Percentiles rank a stretch among this genome's conserved stretches.
These are phyloP conservation scores for Aspergillus ellipticus DNA, from an alignment of 495 filamentous ascomycete genomes.

Conservation along the genomic window DNA sequence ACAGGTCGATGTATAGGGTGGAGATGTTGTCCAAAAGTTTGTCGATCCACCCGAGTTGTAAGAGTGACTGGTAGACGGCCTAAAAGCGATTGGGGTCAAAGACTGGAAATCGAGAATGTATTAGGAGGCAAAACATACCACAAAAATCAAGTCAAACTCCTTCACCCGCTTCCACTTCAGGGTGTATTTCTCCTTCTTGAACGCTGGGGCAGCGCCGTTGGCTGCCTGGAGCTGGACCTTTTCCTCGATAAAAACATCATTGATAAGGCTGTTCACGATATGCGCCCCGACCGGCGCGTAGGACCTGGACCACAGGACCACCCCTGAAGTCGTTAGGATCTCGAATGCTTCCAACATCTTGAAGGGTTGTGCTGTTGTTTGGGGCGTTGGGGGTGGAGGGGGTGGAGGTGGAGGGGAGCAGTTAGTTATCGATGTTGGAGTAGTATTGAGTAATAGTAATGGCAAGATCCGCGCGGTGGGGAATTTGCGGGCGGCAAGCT, in stretches of 20 bases:
- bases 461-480: slow-evolving; percentile 27
- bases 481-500: slow-evolving; percentile 33
- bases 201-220: slow-evolving; percentile 49
- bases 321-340: slow-evolving; percentile 90
- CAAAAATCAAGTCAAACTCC: slow-evolving; percentile 91
- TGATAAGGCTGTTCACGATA: slow-evolving; percentile 90
- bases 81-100: slow-evolving; percentile 36
- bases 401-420: slow-evolving; percentile 3
- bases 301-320: slow-evolving; percentile 91
- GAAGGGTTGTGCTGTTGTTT: slow-evolving; percentile 5
- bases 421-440: slow-evolving; percentile 7
- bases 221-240: slow-evolving; percentile 57
- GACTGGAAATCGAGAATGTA: slow-evolving; percentile 4
- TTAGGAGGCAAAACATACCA: slow-evolving; percentile 56
- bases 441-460: neutral
- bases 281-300: slow-evolving; percentile 75
- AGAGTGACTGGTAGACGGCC: slow-evolving; percentile 94
- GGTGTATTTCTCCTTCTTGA: slow-evolving; percentile 91
- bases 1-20: slow-evolving; percentile 82
- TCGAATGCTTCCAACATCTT: slow-evolving; percentile 93
- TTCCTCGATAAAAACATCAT: slow-evolving; percentile 96
- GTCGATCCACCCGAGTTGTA: slow-evolving; percentile 96
- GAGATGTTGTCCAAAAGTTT: slow-evolving; percentile 92
- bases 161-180: slow-evolving; percentile 90
- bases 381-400: neutral